Evolutionary conservation across 441 rosid species (phyloP), one percentile per base, ranked within the genome.

Genomic region (Daphne laureola): DNA sequence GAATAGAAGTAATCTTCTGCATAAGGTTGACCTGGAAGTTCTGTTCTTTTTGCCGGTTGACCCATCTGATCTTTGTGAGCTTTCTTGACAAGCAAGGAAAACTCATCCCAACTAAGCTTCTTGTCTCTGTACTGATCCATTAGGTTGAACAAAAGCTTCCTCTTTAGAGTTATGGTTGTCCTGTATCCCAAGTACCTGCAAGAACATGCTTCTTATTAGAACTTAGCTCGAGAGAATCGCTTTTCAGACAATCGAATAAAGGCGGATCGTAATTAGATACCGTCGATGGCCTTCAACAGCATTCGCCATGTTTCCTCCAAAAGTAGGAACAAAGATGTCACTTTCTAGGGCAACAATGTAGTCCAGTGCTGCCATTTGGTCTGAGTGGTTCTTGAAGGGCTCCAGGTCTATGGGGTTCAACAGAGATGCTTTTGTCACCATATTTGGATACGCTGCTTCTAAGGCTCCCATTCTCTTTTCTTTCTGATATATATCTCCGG

Each of bases 241-340:
- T 31, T 9, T 31, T 31, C 4, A 1, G 38, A 7, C 27, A 16
- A 15, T 46, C 25, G 15, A n/a, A 14, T 52, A 41, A 17, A 3
- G 27, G 25, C 18, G 8, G n/a, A 58, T 26, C 8, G 16, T 14
- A 13, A 14, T 14, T 5, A 25, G 25, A 51, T 68, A 71, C 76
- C 79, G 57, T 42, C 79, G 69, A 57, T 75, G 79, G 51, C 76
- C 79, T 71, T 71, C 76, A 23, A 75, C 72, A 51, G 65, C 69
- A 57, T 63, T 61, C 2, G 69, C 79, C 72, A 75, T 68, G 72
- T 71, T 66, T 40, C 79, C 76, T n/a, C 13, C 56, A 57, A 38
- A 62, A 17, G 72, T 65, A 14, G 74, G 74, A 14, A 71, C 50
- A 57, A 68, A 75, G 9, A 75, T 55, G 17, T 68, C 72, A 58